Conservation (phyloP, 2,329 filamentous ascomycete genomes). For the Lasiodiplodia citricola region DNA sequence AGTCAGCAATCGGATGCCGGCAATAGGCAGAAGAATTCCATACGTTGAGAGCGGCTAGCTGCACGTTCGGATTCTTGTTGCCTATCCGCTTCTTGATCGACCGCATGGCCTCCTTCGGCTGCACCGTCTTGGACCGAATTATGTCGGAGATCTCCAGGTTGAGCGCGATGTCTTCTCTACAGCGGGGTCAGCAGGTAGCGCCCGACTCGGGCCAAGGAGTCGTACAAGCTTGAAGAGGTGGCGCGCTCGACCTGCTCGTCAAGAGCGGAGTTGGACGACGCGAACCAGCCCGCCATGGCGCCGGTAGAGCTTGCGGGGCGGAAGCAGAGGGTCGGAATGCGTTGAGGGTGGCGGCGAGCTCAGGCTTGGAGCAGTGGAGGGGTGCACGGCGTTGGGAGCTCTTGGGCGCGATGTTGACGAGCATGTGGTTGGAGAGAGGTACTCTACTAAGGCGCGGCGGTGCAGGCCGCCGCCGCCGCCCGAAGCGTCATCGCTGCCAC, state of each 20-base stretch:
- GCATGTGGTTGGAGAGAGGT: slow-evolving; percentile 15
- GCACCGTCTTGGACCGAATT: slow-evolving; percentile 95
- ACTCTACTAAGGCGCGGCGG: not conserved
- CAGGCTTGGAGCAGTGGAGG: not conserved
- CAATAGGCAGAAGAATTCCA: slow-evolving; percentile 31
- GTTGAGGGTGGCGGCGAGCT: slow-evolving; percentile 4
- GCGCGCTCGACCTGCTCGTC: slow-evolving; percentile 97
- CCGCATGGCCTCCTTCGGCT: slow-evolving; percentile 97
- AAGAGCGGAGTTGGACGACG: slow-evolving; percentile 84
- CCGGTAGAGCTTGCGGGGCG: slow-evolving; percentile 21
- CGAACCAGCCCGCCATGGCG: slow-evolving; percentile 94
- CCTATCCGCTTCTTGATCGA: slow-evolving; percentile 92
- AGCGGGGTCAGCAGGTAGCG: slow-evolving; percentile 24
- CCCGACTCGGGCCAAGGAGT: slow-evolving; percentile 27
- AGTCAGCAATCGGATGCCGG: not conserved
- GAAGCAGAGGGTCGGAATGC: not conserved
- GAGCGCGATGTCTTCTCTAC: slow-evolving; percentile 91
- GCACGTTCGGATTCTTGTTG: slow-evolving; percentile 96
- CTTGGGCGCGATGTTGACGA: slow-evolving; percentile 12
- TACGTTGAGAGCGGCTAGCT: slow-evolving; percentile 92
- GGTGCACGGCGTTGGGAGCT: not conserved
- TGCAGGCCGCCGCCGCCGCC: slow-evolving; percentile 2
- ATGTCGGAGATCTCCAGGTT: slow-evolving; percentile 98
- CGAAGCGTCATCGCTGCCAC: slow-evolving; percentile 11
- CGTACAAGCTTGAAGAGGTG: slow-evolving; percentile 90